Evolutionary conservation across 495 filamentous ascomycete genomes (phyloP).

Genomic region (Articulospora tetracladia): DNA sequence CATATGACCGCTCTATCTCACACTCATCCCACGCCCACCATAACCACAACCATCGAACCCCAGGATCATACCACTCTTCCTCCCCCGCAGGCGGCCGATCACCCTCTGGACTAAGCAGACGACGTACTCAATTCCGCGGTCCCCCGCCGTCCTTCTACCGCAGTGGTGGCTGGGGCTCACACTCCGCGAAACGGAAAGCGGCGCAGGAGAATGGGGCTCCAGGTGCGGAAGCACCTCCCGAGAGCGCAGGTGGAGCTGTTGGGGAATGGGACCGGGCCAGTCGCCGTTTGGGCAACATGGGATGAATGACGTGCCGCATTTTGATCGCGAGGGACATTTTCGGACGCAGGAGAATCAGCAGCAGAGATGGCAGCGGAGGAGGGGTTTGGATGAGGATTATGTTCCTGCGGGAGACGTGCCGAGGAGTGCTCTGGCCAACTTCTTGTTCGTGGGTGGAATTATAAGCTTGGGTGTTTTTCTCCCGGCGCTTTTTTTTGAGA

Average conservation of each 20-base stretch:
- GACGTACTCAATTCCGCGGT: slow-evolving; percentile 70
- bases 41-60: slow-evolving; percentile 7
- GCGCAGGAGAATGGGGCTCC: slow-evolving; percentile 40
- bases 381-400: slow-evolving; percentile 25
- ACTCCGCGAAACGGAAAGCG: slow-evolving; percentile 42
- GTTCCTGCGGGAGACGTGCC: slow-evolving; percentile 6
- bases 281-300: slow-evolving; percentile 27
- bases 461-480: slow-evolving; percentile 33
- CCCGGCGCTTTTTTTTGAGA: slow-evolving; percentile 29
- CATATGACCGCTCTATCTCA: slow-evolving; percentile 72
- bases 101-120: slow-evolving; percentile 72
- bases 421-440: slow-evolving; percentile 30
- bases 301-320: slow-evolving; percentile 50
- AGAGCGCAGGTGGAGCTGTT: slow-evolving; percentile 11
- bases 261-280: slow-evolving; percentile 45
- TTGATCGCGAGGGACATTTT: slow-evolving; percentile 64
- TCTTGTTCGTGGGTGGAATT: slow-evolving; percentile 36
- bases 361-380: slow-evolving; percentile 45
- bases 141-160: slow-evolving; percentile 88
- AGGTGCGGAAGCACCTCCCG: slow-evolving; percentile 16
- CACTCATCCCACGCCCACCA: slow-evolving; percentile 29
- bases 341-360: slow-evolving; percentile 58
- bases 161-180: slow-evolving; percentile 66
- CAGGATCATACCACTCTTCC: slow-evolving; percentile 45
- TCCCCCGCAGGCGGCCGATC: slow-evolving; percentile 53